Base-by-base conservation (phyloP, 2,329 filamentous ascomycete species). In the Fusarium stilboides region DNA sequence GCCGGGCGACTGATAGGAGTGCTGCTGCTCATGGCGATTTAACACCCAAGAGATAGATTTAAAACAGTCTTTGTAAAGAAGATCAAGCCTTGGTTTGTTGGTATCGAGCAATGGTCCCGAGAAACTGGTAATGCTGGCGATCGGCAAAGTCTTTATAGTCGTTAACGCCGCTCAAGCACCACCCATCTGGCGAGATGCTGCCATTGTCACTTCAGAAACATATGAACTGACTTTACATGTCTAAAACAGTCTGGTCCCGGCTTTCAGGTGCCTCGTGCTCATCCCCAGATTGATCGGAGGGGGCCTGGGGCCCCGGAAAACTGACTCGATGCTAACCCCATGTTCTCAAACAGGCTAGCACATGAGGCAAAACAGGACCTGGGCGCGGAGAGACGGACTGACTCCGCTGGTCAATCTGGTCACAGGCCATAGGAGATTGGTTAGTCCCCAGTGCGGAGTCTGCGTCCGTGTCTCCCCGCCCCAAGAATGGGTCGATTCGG, bases 301-400 rank as follows among this genome's bases (percentile, higher is more conserved):
- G 17, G 33, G 22, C 20, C 33, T 31, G 28, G 15, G 24, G n/a
- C 47, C 37, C 37, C 37, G 19, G 26, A 24, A 52, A 43, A 24
- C 26, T 33, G 39, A 44, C 24, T 20, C 7, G 22, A 15, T 39
- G 24, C 22, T 22, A 50, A 22, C 31, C 31, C 31, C 47, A 50
- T n/a, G 28, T 42, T 53, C 50, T 43, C 9, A 43, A 53, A 44
- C 4, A 24, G 36, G 14, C 17, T 53, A 53, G 26, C 9, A 4
- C 1, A 2, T n/a, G 10, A n/a, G 15, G 17, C 10, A 36, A 45
- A 52, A 20, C 28, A 17, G 5, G 8, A 14, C 2, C 5, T 31
- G 22, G 14, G 40, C 49, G 52, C 15, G 45, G 47, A 60, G 53
- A 63, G 52, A 22, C 20, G 34, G 52, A 53, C 34, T 26, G 40